Conservation (phyloP, 2,329 filamentous ascomycete genomes). For the Chaetomium strumarium region DNA sequence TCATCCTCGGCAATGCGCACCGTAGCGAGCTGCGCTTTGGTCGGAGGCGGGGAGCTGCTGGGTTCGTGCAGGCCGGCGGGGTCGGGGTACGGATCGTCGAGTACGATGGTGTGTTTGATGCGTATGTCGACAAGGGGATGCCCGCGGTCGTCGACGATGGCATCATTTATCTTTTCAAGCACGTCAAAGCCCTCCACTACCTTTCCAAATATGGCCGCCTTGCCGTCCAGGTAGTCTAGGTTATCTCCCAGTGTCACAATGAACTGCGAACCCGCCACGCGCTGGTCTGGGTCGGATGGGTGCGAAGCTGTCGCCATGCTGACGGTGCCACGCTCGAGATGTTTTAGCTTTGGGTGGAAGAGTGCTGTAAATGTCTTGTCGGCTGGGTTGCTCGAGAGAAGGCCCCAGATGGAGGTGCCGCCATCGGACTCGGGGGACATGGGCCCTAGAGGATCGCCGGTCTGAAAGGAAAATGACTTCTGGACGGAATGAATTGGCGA, state of each 20-base stretch:
- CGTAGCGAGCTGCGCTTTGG: conserved; percentile 79
- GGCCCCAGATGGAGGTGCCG: conserved; percentile 87
- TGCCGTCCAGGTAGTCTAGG: conserved; percentile 84
- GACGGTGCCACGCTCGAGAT: conserved; percentile 82
- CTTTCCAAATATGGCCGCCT: conserved; percentile 90
- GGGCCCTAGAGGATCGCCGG: conserved; percentile 87
- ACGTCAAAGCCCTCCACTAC: conserved; percentile 95
- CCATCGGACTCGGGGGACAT: conserved; percentile 81
- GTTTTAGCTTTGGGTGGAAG: conserved; percentile 81
- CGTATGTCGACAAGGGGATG: conserved; percentile 90
- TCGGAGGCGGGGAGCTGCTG: conserved; percentile 71
- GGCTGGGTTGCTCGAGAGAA: conserved; percentile 59
- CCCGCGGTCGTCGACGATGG: conserved; percentile 80
- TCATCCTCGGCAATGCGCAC: conserved; percentile 82
- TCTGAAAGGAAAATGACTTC: conserved; percentile 94
- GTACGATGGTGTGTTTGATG: conserved; percentile 83
- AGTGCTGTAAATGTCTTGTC: conserved; percentile 78
- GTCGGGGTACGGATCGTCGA: conserved; percentile 90
- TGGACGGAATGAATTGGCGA: conserved; percentile 87
- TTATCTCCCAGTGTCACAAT: conserved; percentile 86
- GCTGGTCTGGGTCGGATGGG: conserved; percentile 68
- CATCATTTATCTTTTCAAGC: conserved; percentile 85
- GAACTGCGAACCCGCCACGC: conserved; percentile 86
- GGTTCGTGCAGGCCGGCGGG: conserved; percentile 71
- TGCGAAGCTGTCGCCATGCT: conserved; percentile 93